These are phyloP conservation scores for Dillenia suffruticosa DNA, from an alignment of 164 flowering plant genomes.

Conservation along the genomic window DNA sequence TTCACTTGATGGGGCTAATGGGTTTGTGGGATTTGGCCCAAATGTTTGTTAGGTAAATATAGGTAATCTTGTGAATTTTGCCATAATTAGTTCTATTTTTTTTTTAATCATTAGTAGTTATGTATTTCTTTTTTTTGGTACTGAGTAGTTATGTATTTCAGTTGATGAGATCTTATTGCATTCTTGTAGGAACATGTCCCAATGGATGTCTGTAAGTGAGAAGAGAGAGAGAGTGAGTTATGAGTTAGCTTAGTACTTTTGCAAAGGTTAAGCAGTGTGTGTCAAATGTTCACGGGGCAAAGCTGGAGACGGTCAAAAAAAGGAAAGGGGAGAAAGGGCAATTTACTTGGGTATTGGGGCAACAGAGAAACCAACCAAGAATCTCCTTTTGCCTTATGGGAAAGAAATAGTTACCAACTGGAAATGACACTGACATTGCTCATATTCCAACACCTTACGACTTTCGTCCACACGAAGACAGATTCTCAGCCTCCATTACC, in stretches of 20 bases:
- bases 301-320: conserved; percentile 20
- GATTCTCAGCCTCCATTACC: conserved; percentile 14
- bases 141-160: too few species aligned
- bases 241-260: too few species aligned
- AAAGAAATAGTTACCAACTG: conserved; percentile 2
- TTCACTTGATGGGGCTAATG: conserved; percentile 72
- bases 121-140: too few species aligned
- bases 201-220: too few species aligned
- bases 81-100: too few species aligned
- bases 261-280: background rate
- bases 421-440: too few species aligned
- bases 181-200: too few species aligned
- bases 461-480: conserved; percentile 14
- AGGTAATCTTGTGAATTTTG: too few species aligned
- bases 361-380: background rate
- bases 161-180: too few species aligned
- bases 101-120: too few species aligned
- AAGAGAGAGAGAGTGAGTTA: too few species aligned
- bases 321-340: conserved; percentile 4
- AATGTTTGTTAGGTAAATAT: conserved; percentile 48
- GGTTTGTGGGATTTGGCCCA: conserved; percentile 88
- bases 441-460: conserved; percentile 20
- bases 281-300: conserved; percentile 10
- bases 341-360: conserved; percentile 11
- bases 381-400: conserved; percentile 2